Conservation (phyloP, 371 early-diverging fungal genomes). For the Mortierella sp. region DNA sequence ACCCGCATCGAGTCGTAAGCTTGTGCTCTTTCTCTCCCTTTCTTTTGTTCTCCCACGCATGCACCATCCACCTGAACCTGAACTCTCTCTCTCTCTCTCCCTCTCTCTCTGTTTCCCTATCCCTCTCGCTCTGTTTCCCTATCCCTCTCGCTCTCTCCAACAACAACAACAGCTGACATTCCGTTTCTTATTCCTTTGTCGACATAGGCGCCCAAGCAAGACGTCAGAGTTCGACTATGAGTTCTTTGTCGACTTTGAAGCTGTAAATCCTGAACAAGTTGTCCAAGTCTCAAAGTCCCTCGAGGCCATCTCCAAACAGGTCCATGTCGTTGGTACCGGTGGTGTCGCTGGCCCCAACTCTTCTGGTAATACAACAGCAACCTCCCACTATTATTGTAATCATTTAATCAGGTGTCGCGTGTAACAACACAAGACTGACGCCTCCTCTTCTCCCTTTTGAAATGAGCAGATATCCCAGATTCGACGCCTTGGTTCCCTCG, state of each 20-base stretch:
- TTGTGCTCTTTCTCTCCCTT: neutral
- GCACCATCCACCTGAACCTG: neutral
- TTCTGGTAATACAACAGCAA: slow-evolving; percentile 10
- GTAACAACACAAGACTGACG: neutral
- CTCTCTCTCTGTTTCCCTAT: no score
- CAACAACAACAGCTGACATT: neutral
- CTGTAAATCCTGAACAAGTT: slow-evolving; percentile 69
- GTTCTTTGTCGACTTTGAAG: slow-evolving; percentile 92
- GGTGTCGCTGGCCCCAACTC: slow-evolving; percentile 18
- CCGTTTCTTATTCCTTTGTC: neutral
- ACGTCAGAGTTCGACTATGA: slow-evolving; percentile 88
- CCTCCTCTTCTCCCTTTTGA: neutral
- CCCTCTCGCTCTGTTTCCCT: neutral
- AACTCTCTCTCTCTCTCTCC: neutral
- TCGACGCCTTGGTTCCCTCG: slow-evolving; percentile 95
- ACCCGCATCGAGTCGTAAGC: slow-evolving; percentile 93
- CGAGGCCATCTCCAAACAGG: slow-evolving; percentile 70
- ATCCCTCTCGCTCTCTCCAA: neutral
- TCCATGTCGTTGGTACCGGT: slow-evolving; percentile 69
- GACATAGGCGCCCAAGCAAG: slow-evolving; percentile 76
- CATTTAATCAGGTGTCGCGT: neutral
- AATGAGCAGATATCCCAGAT: slow-evolving; percentile 29
- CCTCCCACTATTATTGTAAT: neutral
- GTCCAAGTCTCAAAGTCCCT: slow-evolving; percentile 68
- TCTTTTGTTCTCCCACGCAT: neutral